Evolutionary conservation across 148 eudicot genomes (phyloP).

Genomic region (Rhododendron vialii): DNA sequence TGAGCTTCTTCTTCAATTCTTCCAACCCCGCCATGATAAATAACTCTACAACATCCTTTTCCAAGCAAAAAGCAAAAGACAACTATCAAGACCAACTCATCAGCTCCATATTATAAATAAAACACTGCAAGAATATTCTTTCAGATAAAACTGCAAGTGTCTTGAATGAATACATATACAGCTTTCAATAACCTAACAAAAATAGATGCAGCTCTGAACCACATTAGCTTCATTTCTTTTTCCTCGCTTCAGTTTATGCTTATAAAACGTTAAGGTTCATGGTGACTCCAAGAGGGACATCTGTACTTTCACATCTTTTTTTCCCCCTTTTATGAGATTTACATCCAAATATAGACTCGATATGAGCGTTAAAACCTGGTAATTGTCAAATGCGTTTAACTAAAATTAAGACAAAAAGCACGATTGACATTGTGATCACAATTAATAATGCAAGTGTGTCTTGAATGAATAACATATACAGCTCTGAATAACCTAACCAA

Average conservation of each 20-base stretch:
- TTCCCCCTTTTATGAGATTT: neutral
- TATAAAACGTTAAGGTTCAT: neutral
- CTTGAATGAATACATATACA: neutral
- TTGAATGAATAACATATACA: neutral
- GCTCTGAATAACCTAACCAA: neutral
- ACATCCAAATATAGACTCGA: neutral
- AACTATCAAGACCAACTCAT: neutral
- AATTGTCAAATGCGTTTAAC: neutral
- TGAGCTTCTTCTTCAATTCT: conserved; percentile 85
- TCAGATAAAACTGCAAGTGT: neutral
- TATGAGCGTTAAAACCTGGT: neutral
- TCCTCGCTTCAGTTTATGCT: neutral
- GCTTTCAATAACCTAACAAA: neutral
- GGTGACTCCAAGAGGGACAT: neutral
- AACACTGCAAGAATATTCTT: neutral
- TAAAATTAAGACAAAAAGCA: neutral
- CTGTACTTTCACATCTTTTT: neutral
- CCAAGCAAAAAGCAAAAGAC: conserved; percentile 4
- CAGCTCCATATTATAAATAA: neutral
- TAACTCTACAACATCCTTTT: conserved; percentile 7
- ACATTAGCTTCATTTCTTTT: neutral
- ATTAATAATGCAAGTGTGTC: neutral
- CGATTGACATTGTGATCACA: neutral
- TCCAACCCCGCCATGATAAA: conserved; percentile 72
- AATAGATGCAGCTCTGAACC: neutral